Conservation (phyloP, 1,139 yeast species). For the Hansenula lynferdii region DNA sequence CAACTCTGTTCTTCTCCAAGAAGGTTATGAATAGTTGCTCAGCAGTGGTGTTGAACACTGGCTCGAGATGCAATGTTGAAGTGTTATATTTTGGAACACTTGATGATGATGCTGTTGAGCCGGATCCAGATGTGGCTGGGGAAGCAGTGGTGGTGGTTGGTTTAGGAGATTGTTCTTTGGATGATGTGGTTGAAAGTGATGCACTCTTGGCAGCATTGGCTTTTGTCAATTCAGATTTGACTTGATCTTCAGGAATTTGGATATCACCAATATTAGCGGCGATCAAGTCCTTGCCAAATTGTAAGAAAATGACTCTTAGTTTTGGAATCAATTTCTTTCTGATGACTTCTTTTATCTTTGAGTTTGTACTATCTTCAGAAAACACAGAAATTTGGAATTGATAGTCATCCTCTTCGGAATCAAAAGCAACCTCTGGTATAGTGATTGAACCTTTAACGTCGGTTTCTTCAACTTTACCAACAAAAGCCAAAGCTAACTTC, state of each 20-base stretch:
- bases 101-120: constrained; percentile 22
- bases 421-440: constrained; percentile 94
- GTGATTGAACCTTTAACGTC: constrained; percentile 62
- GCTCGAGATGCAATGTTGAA: constrained; percentile 70
- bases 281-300: constrained; percentile 77
- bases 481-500: constrained; percentile 56
- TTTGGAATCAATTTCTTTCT: constrained; percentile 64
- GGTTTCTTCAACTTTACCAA: constrained; percentile 39
- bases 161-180: constrained; percentile 6
- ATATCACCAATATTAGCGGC: constrained; percentile 77
- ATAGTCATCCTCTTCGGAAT: constrained; percentile 77
- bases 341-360: constrained; percentile 49
- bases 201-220: constrained; percentile 46
- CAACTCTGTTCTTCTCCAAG: constrained; percentile 68
- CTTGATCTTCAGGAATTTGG: constrained; percentile 70
- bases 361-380: constrained; percentile 47
- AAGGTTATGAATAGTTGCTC: constrained; percentile 77
- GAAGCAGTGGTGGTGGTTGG: constrained; percentile 13
- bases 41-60: constrained; percentile 83
- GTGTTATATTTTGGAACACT: constrained; percentile 67
- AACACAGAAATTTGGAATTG: constrained; percentile 74
- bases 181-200: constrained; percentile 8
- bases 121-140: not conserved
- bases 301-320: constrained; percentile 51
- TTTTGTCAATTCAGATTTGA: constrained; percentile 61